Evolutionary conservation across 2,329 filamentous ascomycete genomes (phyloP).

Genomic region (Niveomyces coronatus): DNA sequence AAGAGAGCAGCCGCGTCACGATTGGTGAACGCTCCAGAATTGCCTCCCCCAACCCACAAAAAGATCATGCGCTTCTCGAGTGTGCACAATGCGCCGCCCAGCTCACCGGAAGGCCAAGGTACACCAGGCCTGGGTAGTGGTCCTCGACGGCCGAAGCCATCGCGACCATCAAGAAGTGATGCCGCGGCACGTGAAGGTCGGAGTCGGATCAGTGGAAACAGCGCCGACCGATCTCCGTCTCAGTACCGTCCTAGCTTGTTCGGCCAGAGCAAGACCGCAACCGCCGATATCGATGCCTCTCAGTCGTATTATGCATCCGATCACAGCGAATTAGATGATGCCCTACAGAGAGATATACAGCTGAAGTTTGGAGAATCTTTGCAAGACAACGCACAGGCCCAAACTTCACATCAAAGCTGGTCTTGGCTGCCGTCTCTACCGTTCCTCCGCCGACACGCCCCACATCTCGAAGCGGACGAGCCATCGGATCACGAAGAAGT

Average conservation of each 20-base stretch:
- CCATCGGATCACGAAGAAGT: conserved; percentile 5
- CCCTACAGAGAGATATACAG: conserved; percentile 15
- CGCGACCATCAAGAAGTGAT: too few species aligned
- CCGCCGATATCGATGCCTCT: conserved; percentile 11
- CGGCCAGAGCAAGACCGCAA: conserved; percentile 7
- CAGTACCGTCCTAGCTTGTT: conserved; percentile 8
- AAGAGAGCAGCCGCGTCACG: not conserved
- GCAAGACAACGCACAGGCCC: conserved; percentile 5
- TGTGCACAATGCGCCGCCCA: conserved; percentile 1
- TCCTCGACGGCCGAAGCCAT: conserved; percentile 3
- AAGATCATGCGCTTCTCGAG: not conserved
- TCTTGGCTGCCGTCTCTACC: conserved; percentile 14
- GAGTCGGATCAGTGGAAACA: too few species aligned
- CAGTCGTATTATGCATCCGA: conserved; percentile 8
- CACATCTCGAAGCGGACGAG: conserved; percentile 7
- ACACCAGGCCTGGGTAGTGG: conserved; percentile 8
- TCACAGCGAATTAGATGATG: conserved; percentile 16
- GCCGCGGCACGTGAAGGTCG: too few species aligned
- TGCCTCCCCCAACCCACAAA: not conserved
- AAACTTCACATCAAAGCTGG: conserved; percentile 14
- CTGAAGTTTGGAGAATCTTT: conserved; percentile 9
- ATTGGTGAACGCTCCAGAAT: not conserved
- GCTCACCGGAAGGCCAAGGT: conserved; percentile 1
- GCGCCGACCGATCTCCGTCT: too few species aligned
- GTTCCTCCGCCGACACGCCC: conserved; percentile 7